A percentile compares a stretch with the other conserved stretches of the same genome.
Evolutionary conservation across 1,139 yeast genomes (phyloP).

Genomic region (Candida sanyaensis): DNA sequence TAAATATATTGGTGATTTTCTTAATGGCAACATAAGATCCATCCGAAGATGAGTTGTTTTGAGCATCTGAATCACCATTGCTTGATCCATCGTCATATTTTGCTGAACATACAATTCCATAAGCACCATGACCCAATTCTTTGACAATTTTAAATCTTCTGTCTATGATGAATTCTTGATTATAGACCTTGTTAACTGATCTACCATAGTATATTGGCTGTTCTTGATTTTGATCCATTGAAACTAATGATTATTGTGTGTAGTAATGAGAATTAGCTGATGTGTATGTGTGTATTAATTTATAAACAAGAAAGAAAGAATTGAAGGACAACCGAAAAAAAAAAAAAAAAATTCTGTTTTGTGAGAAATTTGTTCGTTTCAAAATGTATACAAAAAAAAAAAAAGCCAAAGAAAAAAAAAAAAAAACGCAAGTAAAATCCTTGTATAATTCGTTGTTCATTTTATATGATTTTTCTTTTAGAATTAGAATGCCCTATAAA

Average conservation of each 20-base stretch:
- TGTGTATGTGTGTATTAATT: no score
- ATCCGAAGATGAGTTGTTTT: conserved; percentile 16
- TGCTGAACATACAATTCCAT: conserved; percentile 95
- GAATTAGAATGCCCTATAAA: no score
- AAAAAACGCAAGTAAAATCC: no score
- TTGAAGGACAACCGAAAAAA: background rate
- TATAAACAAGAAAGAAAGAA: no score
- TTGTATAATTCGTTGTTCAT: no score
- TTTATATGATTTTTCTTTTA: no score
- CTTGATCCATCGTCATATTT: conserved; percentile 69
- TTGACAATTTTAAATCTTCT: conserved; percentile 81
- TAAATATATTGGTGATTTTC: conserved; percentile 89
- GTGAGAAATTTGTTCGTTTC: no score
- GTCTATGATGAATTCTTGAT: conserved; percentile 89
- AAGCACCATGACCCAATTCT: conserved; percentile 96
- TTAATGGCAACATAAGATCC: conserved; percentile 79
- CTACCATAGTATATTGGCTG: conserved; percentile 30
- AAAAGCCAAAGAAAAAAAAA: no score
- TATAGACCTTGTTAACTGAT: conserved; percentile 61
- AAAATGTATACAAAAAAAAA: no score
- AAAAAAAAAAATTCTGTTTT: background rate
- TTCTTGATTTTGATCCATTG: conserved; percentile 5
- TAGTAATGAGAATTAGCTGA: no score
- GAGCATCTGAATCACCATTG: conserved; percentile 2
- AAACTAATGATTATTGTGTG: no score